phyloP scores from a whole-genome alignment of 2,329 filamentous ascomycete genomes.

The Alternaria arbusti region DNA sequence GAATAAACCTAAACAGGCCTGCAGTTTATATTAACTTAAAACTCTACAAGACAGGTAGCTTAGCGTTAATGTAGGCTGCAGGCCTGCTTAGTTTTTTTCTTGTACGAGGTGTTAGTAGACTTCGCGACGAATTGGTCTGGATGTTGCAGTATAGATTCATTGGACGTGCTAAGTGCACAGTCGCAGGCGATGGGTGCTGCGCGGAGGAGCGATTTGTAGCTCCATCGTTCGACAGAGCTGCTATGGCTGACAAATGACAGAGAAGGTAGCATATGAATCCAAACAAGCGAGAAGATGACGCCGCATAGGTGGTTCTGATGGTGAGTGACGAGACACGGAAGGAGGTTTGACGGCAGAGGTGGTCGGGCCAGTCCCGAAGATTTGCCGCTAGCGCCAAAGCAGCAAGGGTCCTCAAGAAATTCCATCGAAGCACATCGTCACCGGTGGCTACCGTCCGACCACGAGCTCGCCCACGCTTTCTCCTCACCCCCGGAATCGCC shows the following conservation, averaged over 20 bases:
- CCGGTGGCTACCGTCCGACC: conserved; percentile 21
- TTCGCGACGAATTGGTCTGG: background rate
- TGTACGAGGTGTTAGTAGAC: background rate
- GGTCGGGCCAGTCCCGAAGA: conserved; percentile 17
- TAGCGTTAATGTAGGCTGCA: no score
- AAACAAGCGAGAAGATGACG: background rate
- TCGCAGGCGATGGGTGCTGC: background rate
- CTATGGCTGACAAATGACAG: background rate
- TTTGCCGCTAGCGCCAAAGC: conserved; percentile 23
- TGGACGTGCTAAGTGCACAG: background rate
- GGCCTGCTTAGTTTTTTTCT: no score
- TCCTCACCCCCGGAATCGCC: conserved; percentile 6
- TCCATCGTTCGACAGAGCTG: background rate
- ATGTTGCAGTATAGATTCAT: background rate
- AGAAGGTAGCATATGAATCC: background rate
- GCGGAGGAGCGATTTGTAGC: background rate
- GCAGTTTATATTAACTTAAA: no score
- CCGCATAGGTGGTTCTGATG: background rate
- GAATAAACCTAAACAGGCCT: no score
- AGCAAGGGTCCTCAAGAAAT: conserved; percentile 28
- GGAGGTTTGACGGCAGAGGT: conserved; percentile 4
- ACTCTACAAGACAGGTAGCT: no score
- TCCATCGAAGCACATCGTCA: conserved; percentile 41
- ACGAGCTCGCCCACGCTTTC: conserved; percentile 21
- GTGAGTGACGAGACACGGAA: background rate